Percentiles rank a stretch among this genome's conserved stretches.
Evolutionary conservation across 2,329 filamentous ascomycete genomes (phyloP).

Genomic region (Anthostomella pinea): DNA sequence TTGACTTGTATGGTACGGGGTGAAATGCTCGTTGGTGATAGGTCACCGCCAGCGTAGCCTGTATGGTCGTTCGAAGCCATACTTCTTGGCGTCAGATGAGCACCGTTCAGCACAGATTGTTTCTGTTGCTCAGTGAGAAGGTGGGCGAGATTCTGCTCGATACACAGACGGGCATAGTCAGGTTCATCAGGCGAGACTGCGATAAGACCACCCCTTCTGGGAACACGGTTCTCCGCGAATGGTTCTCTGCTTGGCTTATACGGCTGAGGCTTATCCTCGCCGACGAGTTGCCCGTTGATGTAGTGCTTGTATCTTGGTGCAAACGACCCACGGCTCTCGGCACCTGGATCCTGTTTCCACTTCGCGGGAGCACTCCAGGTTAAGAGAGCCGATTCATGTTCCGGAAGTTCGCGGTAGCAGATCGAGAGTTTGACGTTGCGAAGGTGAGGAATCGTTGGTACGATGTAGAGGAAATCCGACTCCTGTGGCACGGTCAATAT

Average conservation of each 20-base stretch:
- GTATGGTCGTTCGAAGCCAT: constrained; percentile 31
- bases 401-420: constrained; percentile 58
- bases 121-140: constrained; percentile 47
- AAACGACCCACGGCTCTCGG: constrained; percentile 49
- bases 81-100: constrained; percentile 46
- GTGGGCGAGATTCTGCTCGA: constrained; percentile 56
- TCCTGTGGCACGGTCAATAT: constrained; percentile 39
- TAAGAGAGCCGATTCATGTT: constrained; percentile 45
- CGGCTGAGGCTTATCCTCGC: constrained; percentile 48
- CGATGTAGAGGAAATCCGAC: constrained; percentile 59
- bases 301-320: constrained; percentile 58
- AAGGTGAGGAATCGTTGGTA: constrained; percentile 58
- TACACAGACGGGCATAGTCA: constrained; percentile 53
- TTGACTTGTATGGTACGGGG: constrained; percentile 23
- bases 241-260: constrained; percentile 51
- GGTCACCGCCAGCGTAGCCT: constrained; percentile 20
- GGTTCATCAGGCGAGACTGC: constrained; percentile 55
- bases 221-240: constrained; percentile 53
- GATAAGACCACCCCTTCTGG: constrained; percentile 50
- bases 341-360: constrained; percentile 59
- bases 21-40: constrained; percentile 24
- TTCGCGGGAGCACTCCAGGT: constrained; percentile 45
- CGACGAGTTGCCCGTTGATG: constrained; percentile 52
- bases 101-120: constrained; percentile 44
- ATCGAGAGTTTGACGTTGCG: constrained; percentile 53